These are phyloP conservation scores for Sonneratia caseolaris DNA, from an alignment of 345 rosid species.

Conservation along the genomic window DNA sequence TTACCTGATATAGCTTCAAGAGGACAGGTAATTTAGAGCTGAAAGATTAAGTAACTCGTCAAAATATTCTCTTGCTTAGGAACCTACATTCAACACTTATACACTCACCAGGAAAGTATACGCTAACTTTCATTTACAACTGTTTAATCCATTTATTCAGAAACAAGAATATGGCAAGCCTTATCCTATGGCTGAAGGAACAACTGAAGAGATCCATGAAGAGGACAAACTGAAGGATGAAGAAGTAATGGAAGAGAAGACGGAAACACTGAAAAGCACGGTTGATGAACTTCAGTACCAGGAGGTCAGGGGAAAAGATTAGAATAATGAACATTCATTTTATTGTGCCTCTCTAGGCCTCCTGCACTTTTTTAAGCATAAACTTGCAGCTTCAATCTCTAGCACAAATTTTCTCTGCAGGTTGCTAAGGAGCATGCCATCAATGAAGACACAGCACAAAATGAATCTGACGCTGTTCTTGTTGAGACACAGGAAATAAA, in stretches of 20 bases:
- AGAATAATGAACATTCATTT: not conserved
- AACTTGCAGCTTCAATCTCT: not conserved
- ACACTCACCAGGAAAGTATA: not conserved
- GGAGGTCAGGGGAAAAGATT: not conserved
- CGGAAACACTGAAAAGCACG: not conserved
- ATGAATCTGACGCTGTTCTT: not conserved
- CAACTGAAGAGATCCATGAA: not conserved
- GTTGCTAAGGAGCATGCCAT: not conserved
- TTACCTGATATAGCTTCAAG: not conserved
- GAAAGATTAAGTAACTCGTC: not conserved
- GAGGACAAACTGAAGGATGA: slow-evolving; percentile 2
- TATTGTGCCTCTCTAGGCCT: not conserved
- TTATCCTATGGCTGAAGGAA: not conserved
- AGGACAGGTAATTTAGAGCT: not conserved
- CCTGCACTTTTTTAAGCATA: not conserved
- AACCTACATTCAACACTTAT: not conserved
- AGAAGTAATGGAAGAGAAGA: slow-evolving; percentile 1
- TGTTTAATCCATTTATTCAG: not conserved
- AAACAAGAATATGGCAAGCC: not conserved
- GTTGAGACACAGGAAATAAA: not conserved
- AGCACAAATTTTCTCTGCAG: not conserved
- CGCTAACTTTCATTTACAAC: not conserved
- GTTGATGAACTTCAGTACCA: slow-evolving; percentile 1
- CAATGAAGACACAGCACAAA: not conserved
- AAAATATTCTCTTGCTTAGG: not conserved